phyloP scores from a whole-genome alignment of 176 grass and related monocot species.

The Urochloa ruziziensis region DNA sequence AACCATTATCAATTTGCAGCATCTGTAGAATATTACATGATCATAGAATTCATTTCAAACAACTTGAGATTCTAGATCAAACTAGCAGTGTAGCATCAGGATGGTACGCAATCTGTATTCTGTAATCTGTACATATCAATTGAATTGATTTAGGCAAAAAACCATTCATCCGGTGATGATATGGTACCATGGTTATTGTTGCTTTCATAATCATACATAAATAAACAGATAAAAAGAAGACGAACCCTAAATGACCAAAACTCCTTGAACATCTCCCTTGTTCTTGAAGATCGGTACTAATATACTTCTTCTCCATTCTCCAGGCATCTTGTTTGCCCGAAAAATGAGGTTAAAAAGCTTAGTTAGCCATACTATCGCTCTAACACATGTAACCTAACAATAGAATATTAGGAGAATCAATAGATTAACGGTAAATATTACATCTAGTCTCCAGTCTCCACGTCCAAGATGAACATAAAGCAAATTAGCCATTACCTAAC shows the following conservation, averaged over 20 bases:
- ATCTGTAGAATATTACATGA: constrained; percentile 48
- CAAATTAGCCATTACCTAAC: constrained; percentile 5
- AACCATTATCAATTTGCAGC: constrained; percentile 85
- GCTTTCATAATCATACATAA: not conserved
- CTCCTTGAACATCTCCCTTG: too few relatives aligned
- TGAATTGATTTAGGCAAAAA: constrained; percentile 5
- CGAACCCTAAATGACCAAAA: not conserved
- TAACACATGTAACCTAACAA: not conserved
- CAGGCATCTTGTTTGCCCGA: too few relatives aligned
- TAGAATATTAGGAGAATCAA: constrained; percentile 4
- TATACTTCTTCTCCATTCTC: too few relatives aligned
- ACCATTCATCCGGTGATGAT: not conserved
- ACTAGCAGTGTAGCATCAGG: not conserved
- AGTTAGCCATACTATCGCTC: too few relatives aligned
- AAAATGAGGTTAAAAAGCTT: too few relatives aligned
- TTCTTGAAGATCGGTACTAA: too few relatives aligned
- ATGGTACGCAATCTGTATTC: not conserved
- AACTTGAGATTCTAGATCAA: not conserved
- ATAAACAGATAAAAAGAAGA: not conserved
- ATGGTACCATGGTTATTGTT: not conserved
- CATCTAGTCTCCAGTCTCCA: not conserved
- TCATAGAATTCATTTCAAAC: not conserved
- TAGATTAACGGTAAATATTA: not conserved
- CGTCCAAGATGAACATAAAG: not conserved
- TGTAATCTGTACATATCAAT: not conserved